These are phyloP conservation scores for Circinella umbellata DNA, from an alignment of 371 early-diverging fungal species.

Conservation along the genomic window DNA sequence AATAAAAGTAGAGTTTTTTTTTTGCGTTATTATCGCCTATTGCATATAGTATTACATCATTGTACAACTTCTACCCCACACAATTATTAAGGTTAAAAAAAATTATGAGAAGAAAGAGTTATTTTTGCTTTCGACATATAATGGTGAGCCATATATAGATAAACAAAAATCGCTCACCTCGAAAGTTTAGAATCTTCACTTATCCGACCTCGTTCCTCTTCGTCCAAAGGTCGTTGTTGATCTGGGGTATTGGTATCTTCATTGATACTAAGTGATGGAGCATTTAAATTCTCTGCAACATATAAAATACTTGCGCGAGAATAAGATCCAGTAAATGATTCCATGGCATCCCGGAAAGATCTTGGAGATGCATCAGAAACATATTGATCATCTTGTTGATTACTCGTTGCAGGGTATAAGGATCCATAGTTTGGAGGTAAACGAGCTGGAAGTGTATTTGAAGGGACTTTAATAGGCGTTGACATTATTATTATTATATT, in stretches of 20 bases:
- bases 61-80: no score
- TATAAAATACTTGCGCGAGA: slow-evolving; percentile 21
- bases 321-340: slow-evolving; percentile 20
- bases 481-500: neutral
- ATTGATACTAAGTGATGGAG: neutral
- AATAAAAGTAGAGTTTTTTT: no score
- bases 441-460: slow-evolving; percentile 40
- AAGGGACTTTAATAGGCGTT: slow-evolving; percentile 29
- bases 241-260: neutral
- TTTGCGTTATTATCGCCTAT: neutral
- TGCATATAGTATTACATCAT: neutral
- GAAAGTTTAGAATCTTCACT: neutral
- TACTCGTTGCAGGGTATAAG: neutral
- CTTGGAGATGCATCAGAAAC: slow-evolving; percentile 1
- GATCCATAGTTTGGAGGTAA: slow-evolving; percentile 27
- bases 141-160: neutral
- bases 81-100: no score
- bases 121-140: neutral
- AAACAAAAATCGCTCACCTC: neutral
- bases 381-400: neutral
- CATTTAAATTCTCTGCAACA: slow-evolving; percentile 22
- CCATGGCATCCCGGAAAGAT: neutral
- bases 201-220: slow-evolving; percentile 8
- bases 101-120: neutral
- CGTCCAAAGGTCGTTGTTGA: neutral